A percentile compares a stretch with the other conserved stretches of the same genome.
phyloP scores from a whole-genome alignment of 2,329 filamentous ascomycete genomes.

The Dactylellina cionopaga region DNA sequence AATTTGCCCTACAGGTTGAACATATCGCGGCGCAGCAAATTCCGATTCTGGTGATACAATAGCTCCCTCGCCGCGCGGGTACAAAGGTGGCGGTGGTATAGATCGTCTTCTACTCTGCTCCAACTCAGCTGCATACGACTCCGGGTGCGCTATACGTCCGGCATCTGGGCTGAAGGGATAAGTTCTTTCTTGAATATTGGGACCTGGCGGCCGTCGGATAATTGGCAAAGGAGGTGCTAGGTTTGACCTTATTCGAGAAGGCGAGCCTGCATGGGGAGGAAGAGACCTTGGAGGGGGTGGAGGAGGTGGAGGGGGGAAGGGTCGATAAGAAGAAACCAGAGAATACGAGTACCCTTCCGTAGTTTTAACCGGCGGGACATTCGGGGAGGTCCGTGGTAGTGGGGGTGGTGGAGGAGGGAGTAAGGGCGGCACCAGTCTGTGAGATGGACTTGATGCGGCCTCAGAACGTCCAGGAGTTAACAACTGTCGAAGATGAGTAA shows the following conservation, averaged over 20 bases:
- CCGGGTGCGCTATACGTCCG: constrained; percentile 44
- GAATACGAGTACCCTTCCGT: constrained; percentile 50
- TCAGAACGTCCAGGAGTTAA: constrained; percentile 49
- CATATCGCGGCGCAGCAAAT: constrained; percentile 49
- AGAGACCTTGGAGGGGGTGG: constrained; percentile 40
- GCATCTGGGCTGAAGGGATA: constrained; percentile 47
- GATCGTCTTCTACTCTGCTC: constrained; percentile 44
- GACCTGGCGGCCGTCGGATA: constrained; percentile 36
- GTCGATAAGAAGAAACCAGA: constrained; percentile 47
- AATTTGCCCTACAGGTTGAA: constrained; percentile 47
- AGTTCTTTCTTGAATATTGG: constrained; percentile 32
- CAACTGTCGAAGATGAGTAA: constrained; percentile 49
- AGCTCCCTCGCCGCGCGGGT: constrained; percentile 27
- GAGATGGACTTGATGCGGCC: constrained; percentile 51
- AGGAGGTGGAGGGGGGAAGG: constrained; percentile 47
- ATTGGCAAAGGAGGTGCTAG: constrained; percentile 50
- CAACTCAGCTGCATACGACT: constrained; percentile 45
- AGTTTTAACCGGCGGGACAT: constrained; percentile 52
- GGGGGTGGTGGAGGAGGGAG: constrained; percentile 50
- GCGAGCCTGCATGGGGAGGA: constrained; percentile 32
- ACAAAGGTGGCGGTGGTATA: constrained; percentile 45
- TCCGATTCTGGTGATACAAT: constrained; percentile 44
- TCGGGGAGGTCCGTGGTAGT: constrained; percentile 49
- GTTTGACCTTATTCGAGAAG: constrained; percentile 40
- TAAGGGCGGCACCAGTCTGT: constrained; percentile 48